Evolutionary conservation across 345 rosid genomes (phyloP), one percentile per base, ranked within the genome.

Genomic region (Stellera chamaejasme): DNA sequence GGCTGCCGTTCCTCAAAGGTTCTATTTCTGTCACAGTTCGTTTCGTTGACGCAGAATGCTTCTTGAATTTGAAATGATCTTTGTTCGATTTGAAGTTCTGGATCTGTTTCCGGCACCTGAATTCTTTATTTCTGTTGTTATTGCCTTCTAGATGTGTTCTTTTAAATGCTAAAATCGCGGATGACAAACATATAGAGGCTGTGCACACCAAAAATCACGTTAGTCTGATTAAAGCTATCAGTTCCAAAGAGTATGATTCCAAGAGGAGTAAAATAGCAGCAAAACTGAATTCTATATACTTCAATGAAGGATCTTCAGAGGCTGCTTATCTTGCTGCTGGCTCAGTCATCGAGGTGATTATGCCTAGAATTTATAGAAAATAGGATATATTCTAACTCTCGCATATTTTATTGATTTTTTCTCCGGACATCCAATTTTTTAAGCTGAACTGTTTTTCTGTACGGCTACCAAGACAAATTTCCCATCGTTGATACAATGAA

Each of bases 251-350:
- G 64, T 84, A 59, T 59, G 79, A 78, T 74, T 77, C 73, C 2
- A 63, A 52, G 54, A 72, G 96, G 58, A 27, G 75, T 48, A 72
- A 54, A 48, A 69, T 79, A 27, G 94, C 94, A n/a, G 72, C 86
- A 5, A 74, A 68, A 58, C 60, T 79, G 7, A 83, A 82, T 72
- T 93, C 96, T 10, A 84, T 93, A 27, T 89, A 93, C 66, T 73
- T 93, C 0, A 93, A 89, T 68, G 72, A 80, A 69, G 86, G 91
- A 27, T 87, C 99, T 25, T 82, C 97, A 0, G 89, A 89, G 72
- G 77, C 96, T 36, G 96, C 97, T 46, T 82, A 79, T 63, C 83
- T 82, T 26, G 86, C 97, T 60, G 99, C 90, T 59, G 97, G 99
- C 26, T 86, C 96, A 52, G 91, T 89, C 47, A 63, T 89, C 2